Conservation (phyloP, 2,329 filamentous ascomycete genomes). For the Cordyceps militaris region DNA sequence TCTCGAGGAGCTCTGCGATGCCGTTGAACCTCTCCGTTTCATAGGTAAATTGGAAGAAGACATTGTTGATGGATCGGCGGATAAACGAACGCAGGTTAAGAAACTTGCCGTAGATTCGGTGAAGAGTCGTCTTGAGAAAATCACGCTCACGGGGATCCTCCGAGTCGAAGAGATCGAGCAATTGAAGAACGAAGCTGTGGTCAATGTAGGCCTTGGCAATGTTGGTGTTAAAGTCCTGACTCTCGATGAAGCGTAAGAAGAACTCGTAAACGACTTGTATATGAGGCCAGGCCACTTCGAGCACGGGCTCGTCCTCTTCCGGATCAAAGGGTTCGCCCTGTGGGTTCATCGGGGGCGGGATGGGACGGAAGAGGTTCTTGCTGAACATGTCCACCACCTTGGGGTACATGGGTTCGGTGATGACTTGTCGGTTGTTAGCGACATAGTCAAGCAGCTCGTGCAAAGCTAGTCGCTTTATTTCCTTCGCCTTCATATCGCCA, state of each 20-base stretch:
- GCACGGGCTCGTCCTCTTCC: slow-evolving; percentile 94
- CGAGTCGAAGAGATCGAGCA: slow-evolving; percentile 97
- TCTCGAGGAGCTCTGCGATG: slow-evolving; percentile 92
- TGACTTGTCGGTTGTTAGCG: slow-evolving; percentile 96
- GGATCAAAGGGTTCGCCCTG: slow-evolving; percentile 98
- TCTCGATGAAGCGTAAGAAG: slow-evolving; percentile 97
- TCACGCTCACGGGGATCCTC: slow-evolving; percentile 95
- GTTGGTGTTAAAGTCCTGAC: slow-evolving; percentile 99
- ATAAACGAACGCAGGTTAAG: slow-evolving; percentile 96
- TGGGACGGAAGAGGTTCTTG: slow-evolving; percentile 96
- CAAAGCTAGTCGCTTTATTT: slow-evolving; percentile 93
- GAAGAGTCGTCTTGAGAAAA: slow-evolving; percentile 95
- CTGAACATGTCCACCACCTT: slow-evolving; percentile 98
- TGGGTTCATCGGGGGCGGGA: slow-evolving; percentile 93
- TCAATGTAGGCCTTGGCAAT: slow-evolving; percentile 99
- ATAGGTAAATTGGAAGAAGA: slow-evolving; percentile 99
- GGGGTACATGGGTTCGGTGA: slow-evolving; percentile 98
- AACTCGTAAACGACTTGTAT: slow-evolving; percentile 99
- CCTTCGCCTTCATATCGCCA: slow-evolving; percentile 98
- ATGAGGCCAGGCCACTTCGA: slow-evolving; percentile 98
- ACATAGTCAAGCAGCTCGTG: slow-evolving; percentile 97
- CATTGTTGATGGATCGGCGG: slow-evolving; percentile 97
- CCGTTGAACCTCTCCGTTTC: slow-evolving; percentile 98
- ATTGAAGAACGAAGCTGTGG: slow-evolving; percentile 90
- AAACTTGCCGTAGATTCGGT: slow-evolving; percentile 98